Base-by-base conservation (phyloP, 2,329 filamentous ascomycete genomes). In the Thelonectria discophora region DNA sequence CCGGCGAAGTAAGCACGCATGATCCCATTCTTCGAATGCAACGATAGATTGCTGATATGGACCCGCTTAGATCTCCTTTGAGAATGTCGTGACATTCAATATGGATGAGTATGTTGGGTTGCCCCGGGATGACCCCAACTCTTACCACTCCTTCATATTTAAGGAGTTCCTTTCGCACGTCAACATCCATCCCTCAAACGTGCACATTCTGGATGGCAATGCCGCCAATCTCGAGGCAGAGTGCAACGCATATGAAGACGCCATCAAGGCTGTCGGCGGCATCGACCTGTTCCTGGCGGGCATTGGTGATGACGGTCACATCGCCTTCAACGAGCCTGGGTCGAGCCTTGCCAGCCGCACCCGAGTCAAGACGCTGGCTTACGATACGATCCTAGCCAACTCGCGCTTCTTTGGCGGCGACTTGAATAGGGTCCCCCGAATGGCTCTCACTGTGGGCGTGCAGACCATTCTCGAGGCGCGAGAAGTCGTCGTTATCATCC, bases 91-190 rank as follows among this genome's bases (percentile, higher is more conserved):
- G 74, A 96, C 92, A 24, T 96, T 96, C 83, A 95, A 95, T 78
- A 95, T 95, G 92, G 92, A 96, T 78, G 92, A 96, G 79, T 96
- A 96, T 73, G 91, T 95, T 67, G 91, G 90, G 59, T 86, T 96
- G 65, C 89, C 92, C 34, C 88, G 91, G 72, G 91, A 94, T 70
- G 91, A 96, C 75, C 88, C 91, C 12, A 89, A 95, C 76, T 93
- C 89, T 72, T 96, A 96, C 79, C 92, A 96, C 80, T 91, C 89
- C 67, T 96, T 95, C 82, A 95, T 96, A 92, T 96, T 93, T 86
- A 92, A 91, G 78, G 85, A 95, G 79, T 93, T 96, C 83, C 96
- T 96, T 82, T 92, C 90, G 45, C 92, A 87, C 69, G 89, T 95
- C 70, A 91, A 96, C 73, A 89, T 95, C 69, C 86, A 88, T 67